Percentiles rank a stretch among this genome's conserved stretches.
Evolutionary conservation across 345 rosid species (phyloP).

Genomic region (Capsella bursapastoris): DNA sequence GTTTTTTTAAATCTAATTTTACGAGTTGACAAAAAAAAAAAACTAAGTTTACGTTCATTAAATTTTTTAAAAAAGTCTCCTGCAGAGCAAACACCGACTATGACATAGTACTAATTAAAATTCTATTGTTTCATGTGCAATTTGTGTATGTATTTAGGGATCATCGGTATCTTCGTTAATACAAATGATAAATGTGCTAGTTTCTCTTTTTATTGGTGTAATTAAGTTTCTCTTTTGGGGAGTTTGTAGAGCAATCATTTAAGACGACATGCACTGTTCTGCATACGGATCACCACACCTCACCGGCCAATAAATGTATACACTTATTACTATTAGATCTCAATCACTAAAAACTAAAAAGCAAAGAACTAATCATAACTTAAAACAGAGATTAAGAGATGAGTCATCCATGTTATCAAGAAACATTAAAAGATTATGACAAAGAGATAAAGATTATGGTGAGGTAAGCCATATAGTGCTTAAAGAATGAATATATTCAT

Average conservation of each 20-base stretch:
- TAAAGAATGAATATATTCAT: background rate
- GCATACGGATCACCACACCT: background rate
- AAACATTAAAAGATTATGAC: background rate
- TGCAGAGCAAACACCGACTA: background rate
- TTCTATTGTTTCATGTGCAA: background rate
- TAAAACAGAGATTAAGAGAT: conserved; percentile 10
- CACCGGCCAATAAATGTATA: conserved; percentile 10
- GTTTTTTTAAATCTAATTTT: too few relatives aligned
- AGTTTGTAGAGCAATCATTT: background rate
- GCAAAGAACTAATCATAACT: background rate
- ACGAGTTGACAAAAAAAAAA: too few relatives aligned
- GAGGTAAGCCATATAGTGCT: background rate
- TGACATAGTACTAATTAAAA: background rate
- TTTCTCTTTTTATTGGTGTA: background rate
- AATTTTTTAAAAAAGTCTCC: background rate
- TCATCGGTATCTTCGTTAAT: background rate
- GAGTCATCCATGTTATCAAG: background rate
- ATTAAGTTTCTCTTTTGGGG: background rate
- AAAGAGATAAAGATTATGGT: background rate
- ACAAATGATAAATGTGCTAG: background rate
- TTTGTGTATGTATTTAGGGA: background rate
- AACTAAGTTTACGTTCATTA: too few relatives aligned
- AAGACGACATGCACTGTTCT: conserved; percentile 10
- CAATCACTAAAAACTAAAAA: background rate
- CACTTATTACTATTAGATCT: conserved; percentile 7